These are phyloP conservation scores for Acacia concinna DNA, from an alignment of 331 rosid genomes.

Conservation along the genomic window DNA sequence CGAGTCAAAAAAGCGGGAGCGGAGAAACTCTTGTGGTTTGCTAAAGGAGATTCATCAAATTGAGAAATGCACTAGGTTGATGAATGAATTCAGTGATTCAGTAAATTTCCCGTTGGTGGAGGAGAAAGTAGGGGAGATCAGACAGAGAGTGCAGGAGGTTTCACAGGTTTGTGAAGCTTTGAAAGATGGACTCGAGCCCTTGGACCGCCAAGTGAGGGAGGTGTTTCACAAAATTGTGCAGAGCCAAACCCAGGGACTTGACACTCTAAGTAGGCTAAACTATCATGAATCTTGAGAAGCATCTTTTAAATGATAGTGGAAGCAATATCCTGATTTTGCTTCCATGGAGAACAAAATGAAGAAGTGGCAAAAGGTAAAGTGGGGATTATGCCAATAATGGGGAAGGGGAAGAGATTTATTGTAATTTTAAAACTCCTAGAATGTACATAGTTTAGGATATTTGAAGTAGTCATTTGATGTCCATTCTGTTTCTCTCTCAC, in stretches of 20 bases:
- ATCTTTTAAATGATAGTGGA: constrained; percentile 2
- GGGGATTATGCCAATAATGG: constrained; percentile 17
- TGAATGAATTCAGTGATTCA: constrained; percentile 65
- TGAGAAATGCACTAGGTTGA: constrained; percentile 65
- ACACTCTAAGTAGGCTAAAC: constrained; percentile 43
- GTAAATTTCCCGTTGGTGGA: constrained; percentile 68
- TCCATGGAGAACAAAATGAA: not conserved
- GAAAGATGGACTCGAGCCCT: constrained; percentile 69
- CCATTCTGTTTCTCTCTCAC: constrained; percentile 28
- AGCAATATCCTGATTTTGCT: constrained; percentile 25
- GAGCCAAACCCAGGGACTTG: constrained; percentile 72
- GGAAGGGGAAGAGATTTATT: constrained; percentile 38
- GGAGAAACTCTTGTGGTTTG: constrained; percentile 71
- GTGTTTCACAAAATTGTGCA: constrained; percentile 77
- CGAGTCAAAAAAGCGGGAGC: constrained; percentile 76
- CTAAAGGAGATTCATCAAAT: constrained; percentile 81
- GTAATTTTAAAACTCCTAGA: constrained; percentile 40
- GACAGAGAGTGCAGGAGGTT: constrained; percentile 67
- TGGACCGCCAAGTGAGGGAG: constrained; percentile 82
- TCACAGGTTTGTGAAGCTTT: constrained; percentile 49
- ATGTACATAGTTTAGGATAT: constrained; percentile 45
- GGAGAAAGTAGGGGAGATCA: constrained; percentile 67
- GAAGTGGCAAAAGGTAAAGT: constrained; percentile 22
- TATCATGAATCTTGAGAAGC: constrained; percentile 32
- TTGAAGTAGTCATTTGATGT: constrained; percentile 38